phyloP scores from a whole-genome alignment of 73 alveolate species.

The Strombidium stylifer region DNA sequence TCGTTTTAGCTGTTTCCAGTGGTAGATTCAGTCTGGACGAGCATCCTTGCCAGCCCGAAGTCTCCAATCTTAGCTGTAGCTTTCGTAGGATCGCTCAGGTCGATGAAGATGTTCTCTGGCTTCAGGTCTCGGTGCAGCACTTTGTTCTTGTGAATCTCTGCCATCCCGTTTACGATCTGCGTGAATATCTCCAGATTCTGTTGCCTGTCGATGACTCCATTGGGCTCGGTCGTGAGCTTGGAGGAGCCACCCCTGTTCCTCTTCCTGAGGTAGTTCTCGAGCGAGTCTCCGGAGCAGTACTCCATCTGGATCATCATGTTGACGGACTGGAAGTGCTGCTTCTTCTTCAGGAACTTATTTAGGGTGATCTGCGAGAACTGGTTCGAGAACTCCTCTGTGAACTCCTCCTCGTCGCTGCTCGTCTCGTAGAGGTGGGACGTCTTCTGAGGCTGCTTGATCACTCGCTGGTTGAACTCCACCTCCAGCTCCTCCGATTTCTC shows the following conservation, averaged over 20 bases:
- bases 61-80: conserved; percentile 97
- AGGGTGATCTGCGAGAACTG: conserved; percentile 25
- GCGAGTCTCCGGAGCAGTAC: conserved; percentile 75
- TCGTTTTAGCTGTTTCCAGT: too few relatives aligned
- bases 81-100: conserved; percentile 66
- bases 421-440: background rate
- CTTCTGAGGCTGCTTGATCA: background rate
- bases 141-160: conserved; percentile 74
- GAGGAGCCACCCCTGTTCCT: too few relatives aligned
- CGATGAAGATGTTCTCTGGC: conserved; percentile 94
- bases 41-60: conserved; percentile 93
- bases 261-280: conserved; percentile 62
- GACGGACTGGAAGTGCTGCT: conserved; percentile 23
- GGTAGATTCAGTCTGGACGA: too few relatives aligned
- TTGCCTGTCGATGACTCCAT: conserved; percentile 52
- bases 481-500: too few relatives aligned
- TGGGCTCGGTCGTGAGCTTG: too few relatives aligned
- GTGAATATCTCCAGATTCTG: conserved; percentile 64
- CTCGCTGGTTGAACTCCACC: background rate
- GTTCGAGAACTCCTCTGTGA: too few relatives aligned
- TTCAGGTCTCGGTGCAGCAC: conserved; percentile 94
- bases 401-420: background rate
- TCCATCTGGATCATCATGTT: conserved; percentile 79
- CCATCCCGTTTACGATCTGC: conserved; percentile 89
- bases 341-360: conserved; percentile 2